Conservation (phyloP, 371 early-diverging fungal species). For the Mortierella sp. region DNA sequence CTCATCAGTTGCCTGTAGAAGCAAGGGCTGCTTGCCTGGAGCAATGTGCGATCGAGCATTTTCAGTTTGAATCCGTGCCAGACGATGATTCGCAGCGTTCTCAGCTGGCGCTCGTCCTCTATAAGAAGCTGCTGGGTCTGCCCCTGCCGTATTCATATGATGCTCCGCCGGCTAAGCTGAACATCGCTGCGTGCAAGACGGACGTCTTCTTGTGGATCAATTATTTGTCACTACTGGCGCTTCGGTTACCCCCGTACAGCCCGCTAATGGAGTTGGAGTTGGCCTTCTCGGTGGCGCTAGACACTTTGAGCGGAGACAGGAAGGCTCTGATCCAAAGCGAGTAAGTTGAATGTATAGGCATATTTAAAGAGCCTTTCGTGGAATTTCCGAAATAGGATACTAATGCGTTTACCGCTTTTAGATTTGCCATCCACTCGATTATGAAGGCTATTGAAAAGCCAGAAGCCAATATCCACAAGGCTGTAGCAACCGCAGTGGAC, state of each 20-base stretch:
- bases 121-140: slow-evolving; percentile 35
- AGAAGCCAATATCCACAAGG: background rate
- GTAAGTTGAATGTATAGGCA: slow-evolving; percentile 9
- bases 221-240: slow-evolving; percentile 38
- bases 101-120: slow-evolving; percentile 22
- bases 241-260: background rate
- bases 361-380: background rate
- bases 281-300: slow-evolving; percentile 19
- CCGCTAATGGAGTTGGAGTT: slow-evolving; percentile 13
- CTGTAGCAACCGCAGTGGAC: background rate
- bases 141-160: slow-evolving; percentile 18
- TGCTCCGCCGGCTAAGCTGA: slow-evolving; percentile 11
- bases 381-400: too few relatives aligned
- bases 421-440: slow-evolving; percentile 26
- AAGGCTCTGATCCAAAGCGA: slow-evolving; percentile 13
- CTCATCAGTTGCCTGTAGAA: slow-evolving; percentile 12
- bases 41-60: slow-evolving; percentile 25
- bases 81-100: background rate
- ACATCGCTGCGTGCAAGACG: slow-evolving; percentile 13
- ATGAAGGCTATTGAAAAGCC: slow-evolving; percentile 17
- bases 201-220: slow-evolving; percentile 46
- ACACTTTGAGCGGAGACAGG: background rate
- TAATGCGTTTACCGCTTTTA: too few relatives aligned
- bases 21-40: slow-evolving; percentile 21
- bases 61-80: background rate